phyloP scores from a whole-genome alignment of 768 basidiomycete species.

The Auricularia cornea region DNA sequence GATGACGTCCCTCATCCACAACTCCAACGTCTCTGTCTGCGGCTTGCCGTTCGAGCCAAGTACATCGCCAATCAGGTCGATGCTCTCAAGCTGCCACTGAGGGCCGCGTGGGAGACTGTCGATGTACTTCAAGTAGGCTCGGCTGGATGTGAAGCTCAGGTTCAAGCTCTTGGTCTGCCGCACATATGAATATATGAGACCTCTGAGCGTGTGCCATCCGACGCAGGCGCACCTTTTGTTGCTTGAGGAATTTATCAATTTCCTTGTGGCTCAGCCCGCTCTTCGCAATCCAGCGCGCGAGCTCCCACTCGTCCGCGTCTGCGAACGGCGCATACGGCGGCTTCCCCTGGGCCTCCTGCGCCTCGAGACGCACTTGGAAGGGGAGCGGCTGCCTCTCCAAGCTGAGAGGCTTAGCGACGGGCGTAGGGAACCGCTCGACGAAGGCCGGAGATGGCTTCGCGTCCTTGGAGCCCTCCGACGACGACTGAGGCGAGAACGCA shows the following conservation, averaged over 20 bases:
- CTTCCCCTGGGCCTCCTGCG: no score
- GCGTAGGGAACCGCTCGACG: no score
- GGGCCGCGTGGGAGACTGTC: neutral
- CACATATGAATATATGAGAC: no score
- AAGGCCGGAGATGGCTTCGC: no score
- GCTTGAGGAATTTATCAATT: neutral
- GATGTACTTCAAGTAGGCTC: neutral
- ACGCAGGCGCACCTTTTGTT: neutral
- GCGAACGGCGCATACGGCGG: neutral
- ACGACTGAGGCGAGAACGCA: no score
- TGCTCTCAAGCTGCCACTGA: neutral
- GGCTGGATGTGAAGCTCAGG: neutral
- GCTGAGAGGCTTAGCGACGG: no score
- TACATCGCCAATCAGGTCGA: neutral
- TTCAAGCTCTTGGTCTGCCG: no score
- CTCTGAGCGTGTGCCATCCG: no score
- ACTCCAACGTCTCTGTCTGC: neutral
- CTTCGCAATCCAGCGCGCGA: neutral
- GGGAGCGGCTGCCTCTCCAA: no score
- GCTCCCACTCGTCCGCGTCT: neutral
- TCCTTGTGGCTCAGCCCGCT: neutral
- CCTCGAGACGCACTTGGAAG: no score
- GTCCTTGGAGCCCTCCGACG: no score
- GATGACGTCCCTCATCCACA: constrained; percentile 3
- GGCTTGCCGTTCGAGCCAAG: neutral